Conservation (phyloP, 2,329 filamentous ascomycete species). For the Mollisiaceae sp. region DNA sequence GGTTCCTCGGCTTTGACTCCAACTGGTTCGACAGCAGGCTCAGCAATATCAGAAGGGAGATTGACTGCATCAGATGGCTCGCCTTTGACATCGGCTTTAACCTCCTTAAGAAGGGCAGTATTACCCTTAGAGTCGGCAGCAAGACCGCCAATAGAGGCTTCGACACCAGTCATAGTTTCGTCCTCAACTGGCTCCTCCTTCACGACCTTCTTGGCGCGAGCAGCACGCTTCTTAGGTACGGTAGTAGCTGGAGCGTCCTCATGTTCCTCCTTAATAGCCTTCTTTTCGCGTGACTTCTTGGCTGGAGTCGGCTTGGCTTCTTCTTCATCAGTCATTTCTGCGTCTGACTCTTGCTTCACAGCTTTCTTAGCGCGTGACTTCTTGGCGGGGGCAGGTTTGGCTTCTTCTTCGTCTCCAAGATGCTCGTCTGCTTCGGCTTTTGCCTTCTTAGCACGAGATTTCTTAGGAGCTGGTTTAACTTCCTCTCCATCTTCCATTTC, state of each 20-base stretch:
- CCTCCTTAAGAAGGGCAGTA: background rate
- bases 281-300: conserved; percentile 36
- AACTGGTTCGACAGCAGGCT: background rate
- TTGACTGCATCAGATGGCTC: background rate
- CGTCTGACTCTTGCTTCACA: conserved; percentile 28
- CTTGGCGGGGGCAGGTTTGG: conserved; percentile 28
- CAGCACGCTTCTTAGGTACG: conserved; percentile 22
- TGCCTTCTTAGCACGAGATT: conserved; percentile 35
- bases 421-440: conserved; percentile 13
- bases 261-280: conserved; percentile 22
- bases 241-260: background rate
- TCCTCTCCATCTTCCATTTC: background rate
- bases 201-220: conserved; percentile 29
- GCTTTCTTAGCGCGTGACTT: conserved; percentile 36
- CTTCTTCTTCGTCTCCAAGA: conserved; percentile 5
- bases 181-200: conserved; percentile 25
- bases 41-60: background rate
- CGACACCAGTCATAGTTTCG: conserved; percentile 2
- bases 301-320: conserved; percentile 20
- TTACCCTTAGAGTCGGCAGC: conserved; percentile 7
- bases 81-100: background rate
- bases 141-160: conserved; percentile 15
- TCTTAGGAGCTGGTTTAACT: conserved; percentile 32
- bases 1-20: conserved; percentile 7
- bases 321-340: conserved; percentile 23